phyloP scores from a whole-genome alignment of 108 stramenopile genomes.

The Asterionellopsis glacialis region DNA sequence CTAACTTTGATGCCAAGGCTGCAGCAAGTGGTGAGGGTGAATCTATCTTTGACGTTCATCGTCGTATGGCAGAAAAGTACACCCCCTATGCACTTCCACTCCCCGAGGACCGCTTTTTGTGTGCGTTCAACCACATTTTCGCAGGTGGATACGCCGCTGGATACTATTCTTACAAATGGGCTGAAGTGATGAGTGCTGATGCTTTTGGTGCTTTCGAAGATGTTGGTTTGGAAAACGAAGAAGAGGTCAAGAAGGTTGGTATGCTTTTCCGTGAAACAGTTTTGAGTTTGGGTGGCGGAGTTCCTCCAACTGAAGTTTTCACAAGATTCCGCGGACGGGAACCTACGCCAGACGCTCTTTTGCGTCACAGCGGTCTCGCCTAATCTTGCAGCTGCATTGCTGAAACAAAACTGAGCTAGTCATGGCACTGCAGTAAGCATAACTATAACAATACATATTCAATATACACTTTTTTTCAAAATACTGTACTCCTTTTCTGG shows the following conservation, averaged over 20 bases:
- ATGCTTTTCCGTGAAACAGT: constrained; percentile 92
- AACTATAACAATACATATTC: too few species aligned
- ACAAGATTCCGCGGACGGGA: constrained; percentile 93
- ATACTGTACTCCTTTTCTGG: too few species aligned
- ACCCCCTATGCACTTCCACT: constrained; percentile 85
- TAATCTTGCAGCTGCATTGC: constrained; percentile 12
- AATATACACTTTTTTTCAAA: too few species aligned
- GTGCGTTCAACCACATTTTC: constrained; percentile 95
- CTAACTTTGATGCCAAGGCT: constrained; percentile 70
- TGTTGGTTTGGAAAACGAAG: constrained; percentile 94
- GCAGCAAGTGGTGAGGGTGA: constrained; percentile 45
- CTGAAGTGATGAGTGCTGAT: constrained; percentile 97
- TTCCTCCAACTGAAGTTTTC: constrained; percentile 91
- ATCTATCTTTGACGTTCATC: constrained; percentile 90
- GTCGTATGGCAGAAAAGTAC: constrained; percentile 79
- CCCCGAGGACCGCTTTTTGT: constrained; percentile 95
- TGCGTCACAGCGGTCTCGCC: constrained; percentile 94
- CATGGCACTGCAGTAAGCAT: too few species aligned
- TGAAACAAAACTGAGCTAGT: too few species aligned
- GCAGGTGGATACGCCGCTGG: constrained; percentile 95
- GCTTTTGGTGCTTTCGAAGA: constrained; percentile 99
- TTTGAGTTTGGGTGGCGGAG: constrained; percentile 85
- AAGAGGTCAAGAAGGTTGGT: constrained; percentile 79
- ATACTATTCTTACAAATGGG: constrained; percentile 97
- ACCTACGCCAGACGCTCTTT: constrained; percentile 90